phyloP scores from a whole-genome alignment of 495 filamentous ascomycete genomes.

The Talaromyces thailandensis region DNA sequence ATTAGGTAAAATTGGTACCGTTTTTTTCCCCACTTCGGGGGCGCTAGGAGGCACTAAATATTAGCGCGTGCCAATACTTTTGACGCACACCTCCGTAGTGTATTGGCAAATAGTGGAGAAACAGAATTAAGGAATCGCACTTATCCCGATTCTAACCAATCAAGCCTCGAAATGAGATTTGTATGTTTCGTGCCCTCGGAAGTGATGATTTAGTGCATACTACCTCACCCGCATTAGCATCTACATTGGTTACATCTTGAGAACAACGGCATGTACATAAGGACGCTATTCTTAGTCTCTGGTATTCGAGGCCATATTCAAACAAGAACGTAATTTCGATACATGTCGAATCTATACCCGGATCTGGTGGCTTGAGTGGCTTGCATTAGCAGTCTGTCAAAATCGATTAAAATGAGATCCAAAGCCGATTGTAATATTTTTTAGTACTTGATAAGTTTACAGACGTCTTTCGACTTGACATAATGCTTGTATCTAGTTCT shows the following conservation, averaged over 20 bases:
- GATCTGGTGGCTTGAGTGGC: not conserved
- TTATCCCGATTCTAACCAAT: not conserved
- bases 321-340: not conserved
- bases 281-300: not conserved
- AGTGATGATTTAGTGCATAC: not conserved
- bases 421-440: not conserved
- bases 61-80: too few species aligned
- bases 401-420: not conserved
- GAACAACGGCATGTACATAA: not conserved
- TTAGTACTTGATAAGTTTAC: not conserved
- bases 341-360: not conserved
- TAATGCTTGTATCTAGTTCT: not conserved
- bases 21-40: too few species aligned
- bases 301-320: not conserved
- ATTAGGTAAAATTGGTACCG: too few species aligned
- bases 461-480: not conserved
- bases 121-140: not conserved
- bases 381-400: not conserved
- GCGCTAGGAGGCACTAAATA: too few species aligned
- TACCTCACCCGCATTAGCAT: not conserved
- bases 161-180: not conserved
- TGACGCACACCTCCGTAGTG: too few species aligned
- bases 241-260: not conserved
- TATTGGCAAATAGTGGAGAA: not conserved
- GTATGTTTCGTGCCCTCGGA: not conserved